These are phyloP conservation scores for Mucor plumbeus DNA, from an alignment of 371 early-diverging fungal species.

Conservation along the genomic window DNA sequence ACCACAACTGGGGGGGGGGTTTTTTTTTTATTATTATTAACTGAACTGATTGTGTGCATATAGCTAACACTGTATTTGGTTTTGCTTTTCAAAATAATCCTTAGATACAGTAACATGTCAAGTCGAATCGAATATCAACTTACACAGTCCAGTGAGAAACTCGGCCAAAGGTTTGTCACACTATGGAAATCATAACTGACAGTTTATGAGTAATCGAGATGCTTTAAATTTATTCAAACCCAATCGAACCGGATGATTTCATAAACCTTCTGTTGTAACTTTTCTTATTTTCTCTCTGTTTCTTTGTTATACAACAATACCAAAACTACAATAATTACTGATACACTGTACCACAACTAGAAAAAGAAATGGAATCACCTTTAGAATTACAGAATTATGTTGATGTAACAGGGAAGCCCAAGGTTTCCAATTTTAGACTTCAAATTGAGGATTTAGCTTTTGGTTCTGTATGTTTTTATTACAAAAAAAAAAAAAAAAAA, in stretches of 20 bases:
- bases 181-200: background rate
- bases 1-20: no score
- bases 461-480: conserved; percentile 22
- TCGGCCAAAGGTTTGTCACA: background rate
- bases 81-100: no score
- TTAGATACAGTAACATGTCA: no score
- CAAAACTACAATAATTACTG: background rate
- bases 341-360: background rate
- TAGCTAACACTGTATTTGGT: no score
- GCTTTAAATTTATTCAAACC: conserved; percentile 9
- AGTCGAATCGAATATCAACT: no score
- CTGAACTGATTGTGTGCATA: no score
- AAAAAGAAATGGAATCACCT: background rate
- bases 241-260: background rate
- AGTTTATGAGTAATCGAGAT: background rate
- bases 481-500: background rate
- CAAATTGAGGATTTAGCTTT: conserved; percentile 32
- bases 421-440: conserved; percentile 23
- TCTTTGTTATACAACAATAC: background rate
- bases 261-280: background rate
- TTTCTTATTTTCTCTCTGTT: background rate
- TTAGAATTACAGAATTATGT: background rate
- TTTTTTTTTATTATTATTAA: no score
- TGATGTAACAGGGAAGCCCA: conserved; percentile 5
- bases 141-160: no score